Base-by-base conservation (phyloP, 2,329 filamentous ascomycete species). In the Claviceps spartinae region DNA sequence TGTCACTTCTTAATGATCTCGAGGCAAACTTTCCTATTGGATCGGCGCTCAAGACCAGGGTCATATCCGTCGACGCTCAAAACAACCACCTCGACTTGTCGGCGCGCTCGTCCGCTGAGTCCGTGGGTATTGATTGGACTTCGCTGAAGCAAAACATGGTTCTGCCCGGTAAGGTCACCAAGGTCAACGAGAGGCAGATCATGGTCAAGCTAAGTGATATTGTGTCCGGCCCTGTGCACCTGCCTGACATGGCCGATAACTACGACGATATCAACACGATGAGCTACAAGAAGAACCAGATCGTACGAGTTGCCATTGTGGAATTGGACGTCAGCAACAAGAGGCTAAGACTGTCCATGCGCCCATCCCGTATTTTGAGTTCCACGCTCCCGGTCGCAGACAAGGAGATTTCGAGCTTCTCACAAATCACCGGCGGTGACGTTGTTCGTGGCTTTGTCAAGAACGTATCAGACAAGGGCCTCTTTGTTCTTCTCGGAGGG, bases 381-480 rank as follows among this genome's bases (percentile, higher is more conserved):
- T 95, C 91, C 1, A 85, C 86, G 1, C 72, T 94, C 3, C 77
- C 83, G 1, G 80, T 96, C 46, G 81, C 83, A 62, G 93, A 98
- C 64, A 81, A 78, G 40, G 88, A 96, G 61, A 82, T 98, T 57
- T 78, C 75, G 13, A 78, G 78, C 18, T 69, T 82, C 47, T 73
- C 80, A n/a, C 81, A 94, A 58, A 63, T 98, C 36, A 81, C 83
- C 53, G 71, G 81, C 41, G 88, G 90, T 54, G 83, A 94, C 56
- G 72, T 96, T 34, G 75, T 95, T 14, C 85, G 93, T 52, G 94
- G 94, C 3, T 97, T 98, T 61, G 80, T 98, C 60, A 94, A 89
- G 70, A 88, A 88, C 58, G 82, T 97, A 43, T 79, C 86, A 0
- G 88, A 95, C 58, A 91, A 89, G 65, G 93, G 93, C 50, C 68